Base-by-base conservation (phyloP, 345 rosid genomes). In the Acer negundo region DNA sequence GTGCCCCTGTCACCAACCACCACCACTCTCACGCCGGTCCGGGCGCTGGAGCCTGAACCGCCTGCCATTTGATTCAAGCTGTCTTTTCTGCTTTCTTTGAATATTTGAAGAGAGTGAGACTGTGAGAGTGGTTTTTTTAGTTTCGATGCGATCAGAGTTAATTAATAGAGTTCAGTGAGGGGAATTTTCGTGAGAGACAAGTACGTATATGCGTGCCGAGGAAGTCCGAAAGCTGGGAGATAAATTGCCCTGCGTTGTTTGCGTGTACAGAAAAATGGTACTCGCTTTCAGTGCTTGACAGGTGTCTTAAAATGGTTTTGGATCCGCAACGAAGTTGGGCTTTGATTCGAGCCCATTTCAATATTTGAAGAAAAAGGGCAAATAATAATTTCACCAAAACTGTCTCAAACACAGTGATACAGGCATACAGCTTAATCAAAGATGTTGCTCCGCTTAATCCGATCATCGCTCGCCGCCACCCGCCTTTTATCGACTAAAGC, bases 1-100 rank as follows among this genome's bases (percentile, higher is more conserved):
- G 97, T 88, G 66, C 85, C 87, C 28, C 88, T 88, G 80, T 93
- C 97, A 19, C 97, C 97, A 67, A 87, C 85, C 73, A 91, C 94
- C 31, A 90, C 89, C 62, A 91, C 89, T 81, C 94, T 78, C 23
- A 93, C 88, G 80, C 85, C 81, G 67, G 80, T 84, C 71, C 91
- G 88, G 71, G 76, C 81, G 76, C 87, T 87, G 77, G 86, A 8
- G 62, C 84, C 76, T 11, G 90, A 82, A 69, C 84, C 87, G 77
- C 89, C 88, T 22, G 84, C 75, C 94, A 90, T 82, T 70, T 70
- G 74, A 40, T 65, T 65, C 55, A 55, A 28, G n/a, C 17, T 53
- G 58, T 22, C 74, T 66, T 28, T 3, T 15, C 13, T 59, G 22
- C 6, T 20, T 19, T 19, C n/a, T 66, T 59, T 35, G 7, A 5